Evolutionary conservation across 805 yeast species (phyloP), one percentile per base, ranked within the genome.

Genomic region (Barnettozyma wickerhamii): DNA sequence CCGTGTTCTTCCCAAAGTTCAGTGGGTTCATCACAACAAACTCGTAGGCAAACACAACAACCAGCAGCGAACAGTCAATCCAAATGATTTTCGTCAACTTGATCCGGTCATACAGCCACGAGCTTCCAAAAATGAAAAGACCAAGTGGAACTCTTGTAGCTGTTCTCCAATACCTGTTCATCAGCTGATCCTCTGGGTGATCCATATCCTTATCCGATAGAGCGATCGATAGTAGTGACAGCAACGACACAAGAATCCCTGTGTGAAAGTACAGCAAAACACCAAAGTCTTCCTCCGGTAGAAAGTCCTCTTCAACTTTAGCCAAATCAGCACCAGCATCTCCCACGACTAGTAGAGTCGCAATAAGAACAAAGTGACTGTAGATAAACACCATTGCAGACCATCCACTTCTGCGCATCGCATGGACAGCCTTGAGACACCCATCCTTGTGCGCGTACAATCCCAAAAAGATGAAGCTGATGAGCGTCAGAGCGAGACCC

Each of bases 361-460:
- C 79, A 36, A 75, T 67, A 31, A 77, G 57, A 0, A 81, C 77
- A 28, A 77, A 46, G 50, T 79, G 85, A 7, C 58, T 35, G 45
- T 66, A 65, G 5, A 73, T 57, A 73, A 73, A 79, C 1, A 48
- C 1, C 23, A 68, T 52, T 1, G 83, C 82, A 1, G 75, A 62
- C 20, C 30, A 36, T 1, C 68, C 74, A 14, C 68, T 63, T 37
- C 75, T 60, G 53, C 84, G 62, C 30, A 78, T 53, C 0, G 84
- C 74, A 60, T 79, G 85, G 4, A 68, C 63, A 1, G 81, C 77
- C 41, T 52, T 64, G 10, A 51, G 47, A 12, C 71, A 49, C 0
- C 80, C 77, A 30, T 76, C 79, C 7, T 76, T 79, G 43, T 72
- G 66, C 48, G 69, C 66, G 48, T 79, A 79, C n/a, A 78, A 49